Conservation (phyloP, 805 yeast species). For the Hagleromyces aurorensis region DNA sequence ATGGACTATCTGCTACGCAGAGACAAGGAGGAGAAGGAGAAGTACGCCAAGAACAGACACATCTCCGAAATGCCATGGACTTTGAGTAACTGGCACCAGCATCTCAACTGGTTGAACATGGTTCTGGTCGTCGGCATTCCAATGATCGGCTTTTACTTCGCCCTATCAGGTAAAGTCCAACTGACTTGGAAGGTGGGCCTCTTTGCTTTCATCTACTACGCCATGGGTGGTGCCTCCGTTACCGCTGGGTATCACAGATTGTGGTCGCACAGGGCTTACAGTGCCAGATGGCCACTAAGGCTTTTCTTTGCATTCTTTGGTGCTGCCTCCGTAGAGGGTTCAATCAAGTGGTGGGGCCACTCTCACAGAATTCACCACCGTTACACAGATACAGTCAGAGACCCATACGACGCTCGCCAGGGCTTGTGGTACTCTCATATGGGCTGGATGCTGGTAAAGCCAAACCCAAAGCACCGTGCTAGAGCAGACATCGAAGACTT, state of each 20-base stretch:
- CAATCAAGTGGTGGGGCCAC: constrained; percentile 86
- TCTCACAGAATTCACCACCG: constrained; percentile 81
- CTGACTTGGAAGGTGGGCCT: constrained; percentile 41
- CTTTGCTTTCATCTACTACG: constrained; percentile 45
- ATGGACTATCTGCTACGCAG: constrained; percentile 39
- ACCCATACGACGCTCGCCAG: constrained; percentile 78
- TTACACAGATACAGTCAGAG: constrained; percentile 75
- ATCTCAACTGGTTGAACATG: constrained; percentile 72
- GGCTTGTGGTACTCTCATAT: constrained; percentile 81
- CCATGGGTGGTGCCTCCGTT: constrained; percentile 61
- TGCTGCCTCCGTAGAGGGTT: constrained; percentile 77
- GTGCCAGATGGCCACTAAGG: constrained; percentile 52
- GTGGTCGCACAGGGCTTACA: constrained; percentile 69
- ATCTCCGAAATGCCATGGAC: constrained; percentile 81
- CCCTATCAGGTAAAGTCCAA: constrained; percentile 36
- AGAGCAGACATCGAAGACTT: constrained; percentile 77
- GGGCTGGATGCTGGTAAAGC: constrained; percentile 78
- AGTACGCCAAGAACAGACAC: constrained; percentile 39
- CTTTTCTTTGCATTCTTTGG: constrained; percentile 69
- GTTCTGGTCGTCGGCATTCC: constrained; percentile 59
- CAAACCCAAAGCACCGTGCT: constrained; percentile 76
- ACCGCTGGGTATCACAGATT: constrained; percentile 82
- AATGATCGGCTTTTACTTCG: constrained; percentile 39
- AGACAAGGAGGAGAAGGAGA: constrained; percentile 36
- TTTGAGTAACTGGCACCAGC: constrained; percentile 57